These are phyloP conservation scores for Dictyostelium purpureum DNA, from an alignment of 78 protist genomes.

Conservation along the genomic window DNA sequence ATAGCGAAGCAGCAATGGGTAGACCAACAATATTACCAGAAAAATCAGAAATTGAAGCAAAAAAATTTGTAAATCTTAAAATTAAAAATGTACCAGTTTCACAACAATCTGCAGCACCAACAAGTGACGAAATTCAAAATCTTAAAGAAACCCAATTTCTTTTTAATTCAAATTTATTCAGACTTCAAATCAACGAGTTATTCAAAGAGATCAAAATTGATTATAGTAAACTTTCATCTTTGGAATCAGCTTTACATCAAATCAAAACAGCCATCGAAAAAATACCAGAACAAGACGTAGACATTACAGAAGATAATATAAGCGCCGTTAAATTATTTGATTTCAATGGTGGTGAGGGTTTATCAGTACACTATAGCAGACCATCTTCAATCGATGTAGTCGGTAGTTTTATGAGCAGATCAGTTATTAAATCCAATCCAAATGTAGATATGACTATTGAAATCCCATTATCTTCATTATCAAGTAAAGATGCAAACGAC, in stretches of 20 bases:
- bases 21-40: constrained; percentile 46
- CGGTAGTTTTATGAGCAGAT: constrained; percentile 68
- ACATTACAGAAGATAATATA: background rate
- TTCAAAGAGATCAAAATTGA: constrained; percentile 71
- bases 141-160: constrained; percentile 44
- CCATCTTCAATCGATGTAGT: constrained; percentile 33
- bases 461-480: constrained; percentile 19
- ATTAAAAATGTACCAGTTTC: background rate
- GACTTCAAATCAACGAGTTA: constrained; percentile 60
- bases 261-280: constrained; percentile 17
- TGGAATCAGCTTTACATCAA: constrained; percentile 63
- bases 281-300: constrained; percentile 41
- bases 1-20: constrained; percentile 62
- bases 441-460: constrained; percentile 69
- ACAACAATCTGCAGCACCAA: constrained; percentile 18
- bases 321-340: constrained; percentile 41
- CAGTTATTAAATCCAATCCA: constrained; percentile 26
- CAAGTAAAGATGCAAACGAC: constrained; percentile 23
- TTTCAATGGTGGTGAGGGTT: background rate
- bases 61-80: background rate
- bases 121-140: constrained; percentile 65
- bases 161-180: constrained; percentile 72
- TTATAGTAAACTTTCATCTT: constrained; percentile 42
- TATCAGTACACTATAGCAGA: background rate
- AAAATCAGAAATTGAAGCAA: constrained; percentile 8